Percentiles rank a stretch among this genome's conserved stretches.
phyloP scores from a whole-genome alignment of 1,284 basidiomycete genomes.

The Cystobasidium pallidum region DNA sequence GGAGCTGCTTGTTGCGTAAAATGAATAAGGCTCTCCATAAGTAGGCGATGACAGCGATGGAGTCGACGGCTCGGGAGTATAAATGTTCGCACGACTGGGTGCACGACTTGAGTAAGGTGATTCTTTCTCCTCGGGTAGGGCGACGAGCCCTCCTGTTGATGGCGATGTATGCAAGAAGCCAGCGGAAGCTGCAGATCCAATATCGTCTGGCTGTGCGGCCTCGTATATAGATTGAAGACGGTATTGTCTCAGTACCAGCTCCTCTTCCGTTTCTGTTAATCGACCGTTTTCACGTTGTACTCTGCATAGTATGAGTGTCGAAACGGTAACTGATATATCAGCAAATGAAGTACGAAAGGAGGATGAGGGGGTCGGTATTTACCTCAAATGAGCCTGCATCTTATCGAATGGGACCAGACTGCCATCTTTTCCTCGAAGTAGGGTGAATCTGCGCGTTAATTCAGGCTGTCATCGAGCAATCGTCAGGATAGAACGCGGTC shows the following conservation, averaged over 20 bases:
- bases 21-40: neutral
- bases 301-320: constrained; percentile 21
- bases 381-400: constrained; percentile 41
- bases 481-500: neutral
- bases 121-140: constrained; percentile 10
- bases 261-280: constrained; percentile 37
- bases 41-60: constrained; percentile 14
- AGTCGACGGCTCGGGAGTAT: constrained; percentile 5
- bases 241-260: constrained; percentile 33
- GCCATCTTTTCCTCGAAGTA: constrained; percentile 34
- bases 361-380: neutral
- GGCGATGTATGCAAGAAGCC: neutral
- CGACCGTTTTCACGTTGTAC: constrained; percentile 37
- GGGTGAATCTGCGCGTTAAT: constrained; percentile 35
- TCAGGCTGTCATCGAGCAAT: constrained; percentile 11
- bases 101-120: neutral
- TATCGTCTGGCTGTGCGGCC: constrained; percentile 21
- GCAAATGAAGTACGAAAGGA: neutral
- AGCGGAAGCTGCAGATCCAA: neutral
- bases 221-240: constrained; percentile 39
- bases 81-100: constrained; percentile 5
- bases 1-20: neutral
- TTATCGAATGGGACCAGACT: constrained; percentile 20
- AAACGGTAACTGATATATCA: too few relatives aligned
- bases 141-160: neutral